Evolutionary conservation across 768 basidiomycete genomes (phyloP), one percentile per base, ranked within the genome.

Genomic region (Calocera viscosa): DNA sequence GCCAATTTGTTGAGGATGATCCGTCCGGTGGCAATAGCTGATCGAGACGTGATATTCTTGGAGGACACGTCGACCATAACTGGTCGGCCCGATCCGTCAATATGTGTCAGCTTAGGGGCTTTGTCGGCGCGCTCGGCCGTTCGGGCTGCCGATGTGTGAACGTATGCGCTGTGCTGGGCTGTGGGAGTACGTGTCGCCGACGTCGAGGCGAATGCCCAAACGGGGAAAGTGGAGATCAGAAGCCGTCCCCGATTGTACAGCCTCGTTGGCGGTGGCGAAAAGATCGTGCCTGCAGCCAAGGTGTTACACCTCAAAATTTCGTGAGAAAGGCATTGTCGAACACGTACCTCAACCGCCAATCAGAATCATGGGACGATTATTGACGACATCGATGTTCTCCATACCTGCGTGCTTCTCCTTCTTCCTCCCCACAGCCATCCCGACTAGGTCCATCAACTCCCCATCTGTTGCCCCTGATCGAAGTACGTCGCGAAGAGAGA

Each of bases 351-450:
- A 94, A 86, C 92, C 92, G 77, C 92, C 93, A 76, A 94, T 94
- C 68, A 91, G 79, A 69, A 94, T 94, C 91, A 94, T 94, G 12
- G 91, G 89, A 64, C 89, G 81, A 77, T 92, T 93, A 53, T 83
- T 83, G 43, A 83, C 75, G 66, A 88, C 86, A 74, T 91, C 85
- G 67, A 91, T 89, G 67, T 83, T 81, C 72, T 88, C 86, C 90
- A 91, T 91, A 40, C 86, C 89, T 40, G 85, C 88, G 72, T 94
- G 91, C 72, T 87, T 91, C 74, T 84, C 88, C 73, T 87, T 82
- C 80, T 91, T 92, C 39, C 81, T 82, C 14, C 74, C 75, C 5
- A 91, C 83, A 14, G 90, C 88, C n/a, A 72, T 77, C 8, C 83
- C 82, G 30, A 92, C 86, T 1, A 82, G 81, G 53, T 75, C 72